Evolutionary conservation across 83 land plant genomes (phyloP), one percentile per base, ranked within the genome.

Genomic region (Thuja plicata): DNA sequence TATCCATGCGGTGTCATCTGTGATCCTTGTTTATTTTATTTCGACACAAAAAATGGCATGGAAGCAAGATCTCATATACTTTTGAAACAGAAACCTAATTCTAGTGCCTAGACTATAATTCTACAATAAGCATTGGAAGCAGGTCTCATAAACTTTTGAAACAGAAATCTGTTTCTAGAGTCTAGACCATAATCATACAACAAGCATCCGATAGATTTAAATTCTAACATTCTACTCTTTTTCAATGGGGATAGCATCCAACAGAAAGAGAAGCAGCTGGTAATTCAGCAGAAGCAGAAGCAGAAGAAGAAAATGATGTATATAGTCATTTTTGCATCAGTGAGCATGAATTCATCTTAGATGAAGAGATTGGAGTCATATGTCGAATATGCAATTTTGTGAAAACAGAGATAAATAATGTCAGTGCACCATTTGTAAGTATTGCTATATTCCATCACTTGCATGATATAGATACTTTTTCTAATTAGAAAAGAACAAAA

Each of bases 381-480:
- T 95, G 96, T 48, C 78, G 34, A 35, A 38, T 94, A n/a, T 95
- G 96, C 74, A 91, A 92, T 46, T 83, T 83, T 91, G 94, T 94
- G 34, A 34, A 37, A 55, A 84, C 87, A 82, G 94, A 95, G 57
- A 92, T 92, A 52, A 90, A 86, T 81, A 70, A 95, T 82, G 70
- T 93, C 32, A 81, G 89, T 17, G 91, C 94, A 89, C 90, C 92
- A 27, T 94, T 94, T 90, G 96, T 95, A 91, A 95, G 96, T 94
- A 76, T 9, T 12, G 19, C 43, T 16, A 30, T 34, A 52, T 85
- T 85, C 35, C 66, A 21, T 54, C 60, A 52, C 66, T 85, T 30
- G 0, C 15, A 57, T 37, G 43, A 55, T 35, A 34, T 34, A 32
- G 43, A 54, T 32, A 55, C 27, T 32, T 86, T 86, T 48, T 50